Evolutionary conservation across 345 rosid genomes (phyloP).

Genomic region (Mangifera indica): DNA sequence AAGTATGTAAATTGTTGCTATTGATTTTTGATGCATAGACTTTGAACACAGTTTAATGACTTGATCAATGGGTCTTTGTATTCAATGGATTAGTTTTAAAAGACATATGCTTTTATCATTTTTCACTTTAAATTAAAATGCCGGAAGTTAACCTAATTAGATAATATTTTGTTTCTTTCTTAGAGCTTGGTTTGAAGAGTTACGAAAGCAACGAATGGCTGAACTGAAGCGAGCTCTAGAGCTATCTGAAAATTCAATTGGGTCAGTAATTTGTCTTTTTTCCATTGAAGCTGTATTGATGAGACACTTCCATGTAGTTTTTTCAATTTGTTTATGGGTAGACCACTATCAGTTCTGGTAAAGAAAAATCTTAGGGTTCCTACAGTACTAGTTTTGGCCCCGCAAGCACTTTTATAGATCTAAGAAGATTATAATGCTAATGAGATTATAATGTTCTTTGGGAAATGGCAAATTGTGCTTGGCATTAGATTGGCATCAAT

Average conservation of each 20-base stretch:
- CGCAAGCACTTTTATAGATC: neutral
- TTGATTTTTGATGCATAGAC: neutral
- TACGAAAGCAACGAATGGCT: constrained; percentile 67
- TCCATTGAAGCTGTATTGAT: constrained; percentile 1
- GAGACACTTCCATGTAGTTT: neutral
- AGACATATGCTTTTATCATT: neutral
- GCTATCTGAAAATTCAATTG: constrained; percentile 70
- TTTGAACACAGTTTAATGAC: neutral
- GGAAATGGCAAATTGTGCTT: neutral
- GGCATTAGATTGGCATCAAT: too few relatives aligned
- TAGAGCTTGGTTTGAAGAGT: constrained; percentile 86
- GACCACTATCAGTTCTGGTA: neutral
- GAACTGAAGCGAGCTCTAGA: constrained; percentile 74
- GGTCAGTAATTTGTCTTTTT: constrained; percentile 45
- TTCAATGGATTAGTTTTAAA: neutral
- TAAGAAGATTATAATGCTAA: neutral
- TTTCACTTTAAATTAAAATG: neutral
- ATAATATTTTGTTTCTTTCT: constrained; percentile 14
- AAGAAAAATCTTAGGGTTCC: neutral
- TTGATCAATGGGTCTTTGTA: neutral
- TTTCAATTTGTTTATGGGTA: neutral
- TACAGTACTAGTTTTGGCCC: neutral
- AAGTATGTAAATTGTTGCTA: constrained; percentile 40
- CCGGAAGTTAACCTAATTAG: neutral
- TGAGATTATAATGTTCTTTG: neutral